Evolutionary conservation across 257 asterid species (phyloP), one percentile per base, ranked within the genome.

Genomic region (Ehretia macrophylla): DNA sequence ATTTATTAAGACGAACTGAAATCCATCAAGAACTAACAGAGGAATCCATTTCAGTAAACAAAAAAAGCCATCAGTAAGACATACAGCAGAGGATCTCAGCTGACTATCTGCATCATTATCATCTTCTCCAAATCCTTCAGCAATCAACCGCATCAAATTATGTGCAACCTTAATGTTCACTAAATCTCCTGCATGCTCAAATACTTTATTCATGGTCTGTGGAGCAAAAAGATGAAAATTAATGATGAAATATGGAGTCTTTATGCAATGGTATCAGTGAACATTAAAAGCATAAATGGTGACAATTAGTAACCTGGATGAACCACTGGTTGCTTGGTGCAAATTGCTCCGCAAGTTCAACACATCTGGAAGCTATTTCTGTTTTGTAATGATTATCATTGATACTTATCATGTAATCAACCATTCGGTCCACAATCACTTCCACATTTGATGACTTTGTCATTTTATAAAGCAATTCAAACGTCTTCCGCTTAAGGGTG

Each of bases 321-420:
- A 93, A 93, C 99, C 99, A 93, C 60, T 81, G 92, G 81, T 93
- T 93, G 88, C 97, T 93, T 44, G 96, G 96, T 32, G 99, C 97
- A 53, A 89, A 93, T 72, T 93, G 99, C 71, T 93, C 99, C 4
- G 95, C 99, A 68, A 93, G 96, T 71, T 93, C 99, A 62, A 93
- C 95, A 69, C 97, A 89, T 77, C 97, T 85, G 65, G 99, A 93
- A 65, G 99, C 99, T 72, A 93, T 93, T 83, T 93, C 99, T 37
- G 96, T 89, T 85, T 89, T 89, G 77, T 83, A 89, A 77, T 93
- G 99, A 66, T 59, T 80, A 63, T 93, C 99, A 50, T 59, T 93
- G 62, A 93, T 83, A 81, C 84, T 86, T 75, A 89, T 89, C 99
- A 86, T 86, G 80, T 89, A 89, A 59, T 83, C 88, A 69, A 93